A percentile compares a stretch with the other conserved stretches of the same genome.
phyloP scores from a whole-genome alignment of 805 yeast genomes.

The Komagataella phaffii region DNA sequence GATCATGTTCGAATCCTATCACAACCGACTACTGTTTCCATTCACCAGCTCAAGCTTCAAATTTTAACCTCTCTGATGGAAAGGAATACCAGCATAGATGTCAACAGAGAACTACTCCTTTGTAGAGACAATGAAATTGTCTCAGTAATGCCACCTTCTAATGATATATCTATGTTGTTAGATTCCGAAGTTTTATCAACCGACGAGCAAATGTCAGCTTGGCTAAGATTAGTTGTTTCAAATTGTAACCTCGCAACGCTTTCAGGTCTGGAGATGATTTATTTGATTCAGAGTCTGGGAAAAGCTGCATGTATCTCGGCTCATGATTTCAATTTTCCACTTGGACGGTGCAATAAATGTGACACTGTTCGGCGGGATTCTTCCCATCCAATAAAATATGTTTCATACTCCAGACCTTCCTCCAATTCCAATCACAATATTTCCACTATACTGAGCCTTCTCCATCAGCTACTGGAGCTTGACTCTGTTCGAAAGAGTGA shows the following conservation, averaged over 20 bases:
- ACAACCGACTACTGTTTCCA: background rate
- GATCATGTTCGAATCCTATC: background rate
- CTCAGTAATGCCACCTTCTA: background rate
- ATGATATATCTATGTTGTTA: background rate
- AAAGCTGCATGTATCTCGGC: background rate
- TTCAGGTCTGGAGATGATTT: background rate
- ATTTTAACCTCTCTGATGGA: background rate
- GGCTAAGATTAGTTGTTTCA: background rate
- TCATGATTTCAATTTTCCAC: background rate
- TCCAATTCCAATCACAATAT: background rate
- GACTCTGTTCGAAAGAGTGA: background rate
- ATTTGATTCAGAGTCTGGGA: background rate
- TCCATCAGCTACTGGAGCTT: background rate
- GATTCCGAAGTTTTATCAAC: background rate
- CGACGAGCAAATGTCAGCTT: background rate
- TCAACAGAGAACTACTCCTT: background rate
- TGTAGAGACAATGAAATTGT: background rate
- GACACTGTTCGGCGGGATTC: background rate
- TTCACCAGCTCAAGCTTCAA: background rate
- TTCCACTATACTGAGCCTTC: background rate
- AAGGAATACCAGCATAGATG: background rate
- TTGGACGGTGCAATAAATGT: background rate
- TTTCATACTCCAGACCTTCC: constrained; percentile 3
- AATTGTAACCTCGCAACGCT: background rate
- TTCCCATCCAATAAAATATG: background rate